Conservation (phyloP, 495 filamentous ascomycete genomes). For the Xylaria cubensis region DNA sequence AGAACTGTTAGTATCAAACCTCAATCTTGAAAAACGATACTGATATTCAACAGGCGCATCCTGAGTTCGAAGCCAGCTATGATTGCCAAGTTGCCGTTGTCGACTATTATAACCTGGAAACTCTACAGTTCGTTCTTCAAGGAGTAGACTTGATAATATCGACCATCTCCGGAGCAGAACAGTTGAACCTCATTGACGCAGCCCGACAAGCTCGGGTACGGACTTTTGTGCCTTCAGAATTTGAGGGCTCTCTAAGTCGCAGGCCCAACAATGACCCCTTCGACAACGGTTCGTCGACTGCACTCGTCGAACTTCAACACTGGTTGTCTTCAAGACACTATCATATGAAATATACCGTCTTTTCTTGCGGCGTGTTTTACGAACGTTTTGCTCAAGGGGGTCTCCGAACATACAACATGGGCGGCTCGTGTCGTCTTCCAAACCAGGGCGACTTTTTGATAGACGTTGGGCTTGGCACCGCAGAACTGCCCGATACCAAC, state of each 20-base stretch:
- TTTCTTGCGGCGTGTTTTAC: constrained; percentile 78
- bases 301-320: constrained; percentile 62
- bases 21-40: constrained; percentile 32
- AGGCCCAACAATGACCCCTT: constrained; percentile 61
- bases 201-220: constrained; percentile 68
- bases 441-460: constrained; percentile 69
- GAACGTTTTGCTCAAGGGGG: constrained; percentile 74
- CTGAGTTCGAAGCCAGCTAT: constrained; percentile 50
- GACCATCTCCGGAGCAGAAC: constrained; percentile 67
- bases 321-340: constrained; percentile 49
- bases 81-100: constrained; percentile 68
- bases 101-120: constrained; percentile 63
- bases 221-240: constrained; percentile 77
- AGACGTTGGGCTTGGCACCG: constrained; percentile 61
- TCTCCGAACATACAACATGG: constrained; percentile 61
- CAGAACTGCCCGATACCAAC: constrained; percentile 62
- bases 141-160: constrained; percentile 80
- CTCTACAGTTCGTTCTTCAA: constrained; percentile 66
- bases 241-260: constrained; percentile 64
- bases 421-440: constrained; percentile 51
- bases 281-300: constrained; percentile 53
- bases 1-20: constrained; percentile 55
- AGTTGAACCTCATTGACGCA: constrained; percentile 76
- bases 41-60: constrained; percentile 41
- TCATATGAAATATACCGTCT: constrained; percentile 67